Evolutionary conservation across 257 asterid species (phyloP), one percentile per base, ranked within the genome.

Genomic region (Solanum chmielewskii): DNA sequence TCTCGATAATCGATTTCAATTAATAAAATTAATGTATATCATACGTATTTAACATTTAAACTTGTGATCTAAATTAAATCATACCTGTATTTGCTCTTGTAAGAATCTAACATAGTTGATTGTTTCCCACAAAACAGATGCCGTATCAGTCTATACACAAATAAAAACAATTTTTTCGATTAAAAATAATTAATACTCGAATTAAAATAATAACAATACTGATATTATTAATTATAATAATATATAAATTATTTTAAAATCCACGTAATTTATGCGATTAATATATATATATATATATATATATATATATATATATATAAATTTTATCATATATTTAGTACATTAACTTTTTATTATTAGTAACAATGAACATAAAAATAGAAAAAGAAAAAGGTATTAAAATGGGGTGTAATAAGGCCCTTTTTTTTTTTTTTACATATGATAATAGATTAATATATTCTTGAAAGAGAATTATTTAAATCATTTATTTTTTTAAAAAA

Each of bases 91-190:
- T 85, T 88, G 92, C 62, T 87, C 90, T 52, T 88, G 90, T 27
- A 87, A 90, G 64, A 88, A 90, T 86, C 83, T 90, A 25, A 90
- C 81, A 66, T 74, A 86, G 66, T 86, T 88, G 37, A 90, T 85
- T 78, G 92, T 70, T 86, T 90, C 92, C 87, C 88, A 71, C 6
- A 90, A 49, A 25, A 90, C 92, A 3, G 92, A 90, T 31, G 92
- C 92, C 2, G 90, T 88, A 81, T 90, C 92, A 6, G 91, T 88
- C 92, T 88, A 69, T 20, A 82, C 8, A 31, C 7, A 70, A 78
- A 47, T 33, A 29, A 27, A 47, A 18, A 29, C 0, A 45, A 47
- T 29, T 8, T 13, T 68, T 29, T 47, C 16, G 4, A 29, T 80
- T 29, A 80, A 44, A 80, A 25, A 47, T 49, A 76, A 76, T 74